These are phyloP conservation scores for Yamadazyma epiphylla DNA, from an alignment of 1,139 yeast genomes.

Conservation along the genomic window DNA sequence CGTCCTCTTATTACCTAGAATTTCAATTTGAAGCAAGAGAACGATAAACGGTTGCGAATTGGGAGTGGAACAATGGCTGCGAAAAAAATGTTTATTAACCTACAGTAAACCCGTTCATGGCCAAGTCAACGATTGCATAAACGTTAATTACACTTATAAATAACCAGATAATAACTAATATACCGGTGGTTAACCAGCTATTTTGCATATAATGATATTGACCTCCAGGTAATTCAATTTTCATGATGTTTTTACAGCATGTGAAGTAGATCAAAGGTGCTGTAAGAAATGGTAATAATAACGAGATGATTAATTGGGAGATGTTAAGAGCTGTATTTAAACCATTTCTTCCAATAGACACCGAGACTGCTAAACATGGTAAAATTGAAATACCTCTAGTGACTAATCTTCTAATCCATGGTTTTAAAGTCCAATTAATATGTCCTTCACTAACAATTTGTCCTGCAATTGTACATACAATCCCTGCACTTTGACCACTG, in stretches of 20 bases:
- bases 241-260: slow-evolving; percentile 60
- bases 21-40: neutral
- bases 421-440: slow-evolving; percentile 65
- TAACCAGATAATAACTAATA: slow-evolving; percentile 55
- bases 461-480: slow-evolving; percentile 79
- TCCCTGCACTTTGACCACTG: slow-evolving; percentile 80
- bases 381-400: slow-evolving; percentile 70
- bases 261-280: slow-evolving; percentile 80
- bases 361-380: slow-evolving; percentile 65
- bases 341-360: slow-evolving; percentile 63
- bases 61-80: too few relatives aligned
- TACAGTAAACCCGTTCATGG: slow-evolving; percentile 35
- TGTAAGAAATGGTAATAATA: slow-evolving; percentile 67
- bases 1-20: too few relatives aligned
- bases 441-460: slow-evolving; percentile 81
- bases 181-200: slow-evolving; percentile 50
- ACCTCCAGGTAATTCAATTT: slow-evolving; percentile 27
- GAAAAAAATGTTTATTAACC: too few relatives aligned
- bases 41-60: too few relatives aligned
- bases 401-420: slow-evolving; percentile 68
- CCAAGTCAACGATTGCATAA: slow-evolving; percentile 67
- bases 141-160: slow-evolving; percentile 62
- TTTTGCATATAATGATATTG: slow-evolving; percentile 52
- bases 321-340: slow-evolving; percentile 63
- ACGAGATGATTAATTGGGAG: slow-evolving; percentile 71